A percentile compares a stretch with the other conserved stretches of the same genome.
Evolutionary conservation across 305 asterid species (phyloP).

Genomic region (Fraxinus ornus): DNA sequence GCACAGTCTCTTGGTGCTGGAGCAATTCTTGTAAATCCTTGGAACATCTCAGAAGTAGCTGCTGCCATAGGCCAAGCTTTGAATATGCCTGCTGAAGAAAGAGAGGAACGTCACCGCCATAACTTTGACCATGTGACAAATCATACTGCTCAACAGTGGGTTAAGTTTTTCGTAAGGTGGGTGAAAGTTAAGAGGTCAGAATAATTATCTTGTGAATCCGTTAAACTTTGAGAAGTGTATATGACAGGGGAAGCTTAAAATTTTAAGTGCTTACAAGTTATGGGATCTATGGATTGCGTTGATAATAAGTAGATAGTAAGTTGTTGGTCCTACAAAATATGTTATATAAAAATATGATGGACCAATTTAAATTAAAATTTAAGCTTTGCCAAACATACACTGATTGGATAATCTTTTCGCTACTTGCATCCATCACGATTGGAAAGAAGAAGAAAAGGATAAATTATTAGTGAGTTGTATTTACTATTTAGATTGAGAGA

Average conservation of each 20-base stretch:
- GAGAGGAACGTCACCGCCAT: conserved; percentile 90
- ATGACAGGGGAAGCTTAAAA: background rate
- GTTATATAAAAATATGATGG: background rate
- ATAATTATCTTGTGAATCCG: background rate
- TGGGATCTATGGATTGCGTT: background rate
- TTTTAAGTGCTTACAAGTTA: background rate
- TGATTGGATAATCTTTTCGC: background rate
- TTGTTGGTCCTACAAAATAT: background rate
- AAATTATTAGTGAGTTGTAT: background rate
- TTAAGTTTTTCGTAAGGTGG: conserved; percentile 91
- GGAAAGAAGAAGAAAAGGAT: background rate
- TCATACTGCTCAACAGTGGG: conserved; percentile 99
- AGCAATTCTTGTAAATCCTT: conserved; percentile 96
- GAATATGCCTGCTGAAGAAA: conserved; percentile 76
- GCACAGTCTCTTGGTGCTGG: conserved; percentile 99
- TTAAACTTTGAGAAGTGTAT: background rate
- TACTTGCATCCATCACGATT: background rate
- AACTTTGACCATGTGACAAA: conserved; percentile 86
- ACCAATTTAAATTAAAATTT: background rate
- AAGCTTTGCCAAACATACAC: background rate
- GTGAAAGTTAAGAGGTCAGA: conserved; percentile 22
- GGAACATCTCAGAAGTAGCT: conserved; percentile 98
- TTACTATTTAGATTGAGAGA: background rate
- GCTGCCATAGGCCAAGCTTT: conserved; percentile 84
- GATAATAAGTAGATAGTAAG: background rate